phyloP scores from a whole-genome alignment of 108 stramenopile species.

The Skeletonema marinoi region DNA sequence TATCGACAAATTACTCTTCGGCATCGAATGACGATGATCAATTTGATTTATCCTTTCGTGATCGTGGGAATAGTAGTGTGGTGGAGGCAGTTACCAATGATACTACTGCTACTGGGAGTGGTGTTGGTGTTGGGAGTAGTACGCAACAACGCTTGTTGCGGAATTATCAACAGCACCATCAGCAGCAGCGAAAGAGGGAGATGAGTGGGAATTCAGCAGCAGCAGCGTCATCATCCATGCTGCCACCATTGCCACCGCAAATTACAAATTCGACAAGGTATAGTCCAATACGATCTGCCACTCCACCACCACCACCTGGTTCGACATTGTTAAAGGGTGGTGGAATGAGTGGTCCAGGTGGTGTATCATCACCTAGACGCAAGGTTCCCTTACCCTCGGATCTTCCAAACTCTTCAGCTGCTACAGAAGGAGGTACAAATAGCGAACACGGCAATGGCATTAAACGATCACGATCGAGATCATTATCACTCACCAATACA shows the following conservation, averaged over 20 bases:
- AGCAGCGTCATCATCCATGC: background rate
- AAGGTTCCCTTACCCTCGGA: background rate
- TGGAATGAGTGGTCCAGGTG: background rate
- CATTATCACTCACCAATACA: background rate
- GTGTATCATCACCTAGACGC: background rate
- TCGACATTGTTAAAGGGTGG: conserved; percentile 2
- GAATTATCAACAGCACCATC: background rate
- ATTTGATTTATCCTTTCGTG: background rate
- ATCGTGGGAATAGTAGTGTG: background rate
- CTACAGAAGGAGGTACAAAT: background rate
- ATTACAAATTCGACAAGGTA: background rate
- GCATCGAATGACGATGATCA: background rate
- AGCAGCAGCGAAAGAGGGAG: background rate
- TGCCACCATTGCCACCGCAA: background rate
- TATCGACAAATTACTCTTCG: background rate
- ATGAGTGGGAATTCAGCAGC: background rate
- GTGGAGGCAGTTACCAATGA: background rate
- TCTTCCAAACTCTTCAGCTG: background rate
- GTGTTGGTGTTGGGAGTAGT: too few relatives aligned
- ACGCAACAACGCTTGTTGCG: background rate
- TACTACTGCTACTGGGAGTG: background rate
- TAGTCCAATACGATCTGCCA: background rate
- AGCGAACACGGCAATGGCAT: background rate
- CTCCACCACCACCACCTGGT: background rate
- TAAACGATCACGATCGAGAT: background rate